These are phyloP conservation scores for Juglanconis sp. DNA, from an alignment of 2,329 filamentous ascomycete species.

Conservation along the genomic window DNA sequence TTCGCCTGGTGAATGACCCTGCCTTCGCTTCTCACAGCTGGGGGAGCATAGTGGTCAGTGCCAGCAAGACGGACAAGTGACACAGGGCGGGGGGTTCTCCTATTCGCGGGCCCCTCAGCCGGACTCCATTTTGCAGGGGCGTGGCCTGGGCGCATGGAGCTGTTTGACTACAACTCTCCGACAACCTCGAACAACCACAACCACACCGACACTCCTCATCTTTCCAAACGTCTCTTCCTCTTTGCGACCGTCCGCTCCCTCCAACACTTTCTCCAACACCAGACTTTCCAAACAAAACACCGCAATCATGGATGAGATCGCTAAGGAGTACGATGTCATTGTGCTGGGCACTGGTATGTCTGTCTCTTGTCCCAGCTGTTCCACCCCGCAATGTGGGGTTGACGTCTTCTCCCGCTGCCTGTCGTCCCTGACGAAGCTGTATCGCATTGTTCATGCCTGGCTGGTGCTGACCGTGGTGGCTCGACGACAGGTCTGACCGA, in stretches of 20 bases:
- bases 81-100: background rate
- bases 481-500: constrained; percentile 77
- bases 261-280: constrained; percentile 20
- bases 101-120: background rate
- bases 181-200: constrained; percentile 14
- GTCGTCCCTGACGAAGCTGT: background rate
- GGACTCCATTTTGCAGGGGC: background rate
- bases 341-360: constrained; percentile 91
- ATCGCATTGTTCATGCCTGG: constrained; percentile 19
- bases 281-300: constrained; percentile 9
- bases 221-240: constrained; percentile 7
- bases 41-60: background rate
- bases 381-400: constrained; percentile 26
- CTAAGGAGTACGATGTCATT: constrained; percentile 96
- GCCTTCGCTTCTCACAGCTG: background rate
- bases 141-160: background rate
- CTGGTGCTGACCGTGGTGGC: constrained; percentile 18
- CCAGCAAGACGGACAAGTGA: too few relatives aligned
- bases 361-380: constrained; percentile 18
- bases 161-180: background rate
- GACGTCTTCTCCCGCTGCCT: constrained; percentile 21
- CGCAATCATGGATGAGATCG: constrained; percentile 88
- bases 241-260: constrained; percentile 11
- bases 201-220: constrained; percentile 13
- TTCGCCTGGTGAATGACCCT: background rate